Evolutionary conservation across 768 basidiomycete genomes (phyloP).

Genomic region (Pisolithus albus): DNA sequence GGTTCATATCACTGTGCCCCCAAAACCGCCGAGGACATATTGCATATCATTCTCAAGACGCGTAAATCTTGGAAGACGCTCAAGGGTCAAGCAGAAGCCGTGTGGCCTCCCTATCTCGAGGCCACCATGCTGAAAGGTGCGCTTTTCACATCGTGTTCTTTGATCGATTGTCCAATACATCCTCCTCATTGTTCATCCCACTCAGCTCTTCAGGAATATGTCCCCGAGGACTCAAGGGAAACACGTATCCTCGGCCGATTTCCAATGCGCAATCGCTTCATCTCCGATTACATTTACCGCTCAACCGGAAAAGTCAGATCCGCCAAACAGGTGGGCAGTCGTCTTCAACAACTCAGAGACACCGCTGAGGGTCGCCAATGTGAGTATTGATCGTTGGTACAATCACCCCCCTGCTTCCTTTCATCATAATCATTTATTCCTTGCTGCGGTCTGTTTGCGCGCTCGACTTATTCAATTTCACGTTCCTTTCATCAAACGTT

Average conservation of each 20-base stretch:
- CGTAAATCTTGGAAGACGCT: slow-evolving; percentile 74
- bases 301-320: slow-evolving; percentile 65
- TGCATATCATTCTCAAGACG: slow-evolving; percentile 58
- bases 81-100: slow-evolving; percentile 58
- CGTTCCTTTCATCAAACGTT: slow-evolving; percentile 18
- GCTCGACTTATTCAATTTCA: background rate
- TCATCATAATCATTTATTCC: background rate
- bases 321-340: slow-evolving; percentile 75
- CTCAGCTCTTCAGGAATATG: slow-evolving; percentile 64
- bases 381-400: slow-evolving; percentile 30
- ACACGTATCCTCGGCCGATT: slow-evolving; percentile 68
- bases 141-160: slow-evolving; percentile 8
- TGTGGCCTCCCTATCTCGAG: slow-evolving; percentile 78
- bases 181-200: slow-evolving; percentile 9
- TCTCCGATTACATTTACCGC: slow-evolving; percentile 67
- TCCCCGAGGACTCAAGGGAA: slow-evolving; percentile 66
- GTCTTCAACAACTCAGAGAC: slow-evolving; percentile 72
- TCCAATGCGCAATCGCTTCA: slow-evolving; percentile 74
- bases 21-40: slow-evolving; percentile 41
- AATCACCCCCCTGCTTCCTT: background rate
- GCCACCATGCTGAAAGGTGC: slow-evolving; percentile 69
- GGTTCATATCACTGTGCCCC: slow-evolving; percentile 8
- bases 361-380: slow-evolving; percentile 65
- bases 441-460: slow-evolving; percentile 22
- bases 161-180: slow-evolving; percentile 8